Percentiles rank a stretch among this genome's conserved stretches.
These are phyloP conservation scores for Casaregolazyma suthepensis DNA, from an alignment of 1,139 yeast genomes.

Conservation along the genomic window DNA sequence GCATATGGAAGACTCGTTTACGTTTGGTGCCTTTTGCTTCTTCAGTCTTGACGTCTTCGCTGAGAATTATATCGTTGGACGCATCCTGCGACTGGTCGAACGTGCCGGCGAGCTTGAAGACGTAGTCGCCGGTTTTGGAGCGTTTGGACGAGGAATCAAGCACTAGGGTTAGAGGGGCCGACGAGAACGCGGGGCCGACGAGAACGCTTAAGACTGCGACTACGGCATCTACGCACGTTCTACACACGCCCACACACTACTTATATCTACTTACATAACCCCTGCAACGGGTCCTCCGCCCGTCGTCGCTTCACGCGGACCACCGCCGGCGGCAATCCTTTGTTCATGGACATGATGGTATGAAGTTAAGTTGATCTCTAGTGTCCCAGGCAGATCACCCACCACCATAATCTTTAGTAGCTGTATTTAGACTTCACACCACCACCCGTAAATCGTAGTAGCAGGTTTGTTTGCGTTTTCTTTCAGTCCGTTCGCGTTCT, in stretches of 20 bases:
- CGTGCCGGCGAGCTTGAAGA: constrained; percentile 61
- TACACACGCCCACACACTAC: constrained; percentile 2
- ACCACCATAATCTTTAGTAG: neutral
- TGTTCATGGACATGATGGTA: neutral
- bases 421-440: neutral
- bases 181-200: too few species aligned
- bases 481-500: neutral
- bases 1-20: constrained; percentile 19
- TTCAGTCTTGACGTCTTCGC: constrained; percentile 21
- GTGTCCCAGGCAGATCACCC: too few species aligned
- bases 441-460: neutral
- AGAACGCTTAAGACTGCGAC: too few species aligned
- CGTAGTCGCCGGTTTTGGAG: constrained; percentile 33
- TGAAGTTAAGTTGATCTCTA: neutral
- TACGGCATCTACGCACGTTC: too few species aligned
- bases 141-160: constrained; percentile 31
- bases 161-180: constrained; percentile 5
- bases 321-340: constrained; percentile 31
- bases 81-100: constrained; percentile 38
- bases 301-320: constrained; percentile 81
- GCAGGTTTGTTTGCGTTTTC: neutral
- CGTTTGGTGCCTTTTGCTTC: constrained; percentile 9
- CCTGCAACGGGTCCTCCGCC: constrained; percentile 81
- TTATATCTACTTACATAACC: constrained; percentile 42
- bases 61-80: constrained; percentile 18